A percentile compares a stretch with the other conserved stretches of the same genome.
Conservation (phyloP, 805 yeast species). For the Candida sphagnicola region DNA sequence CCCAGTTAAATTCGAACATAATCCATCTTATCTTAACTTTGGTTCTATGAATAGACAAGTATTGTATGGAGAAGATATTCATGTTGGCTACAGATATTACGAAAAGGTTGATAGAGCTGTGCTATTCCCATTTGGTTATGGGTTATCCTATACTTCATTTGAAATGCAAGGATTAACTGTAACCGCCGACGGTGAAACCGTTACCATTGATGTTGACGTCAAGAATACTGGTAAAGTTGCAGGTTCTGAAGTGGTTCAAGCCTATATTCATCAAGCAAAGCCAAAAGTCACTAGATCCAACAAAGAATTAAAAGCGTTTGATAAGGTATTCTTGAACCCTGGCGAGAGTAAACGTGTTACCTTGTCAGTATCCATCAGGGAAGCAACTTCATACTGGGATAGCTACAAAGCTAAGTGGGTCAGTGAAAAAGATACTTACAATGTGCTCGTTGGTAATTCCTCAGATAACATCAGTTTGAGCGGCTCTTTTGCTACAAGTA, state of each 20-base stretch:
- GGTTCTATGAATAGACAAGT: conserved; percentile 26
- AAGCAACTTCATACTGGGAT: conserved; percentile 53
- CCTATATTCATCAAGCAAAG: conserved; percentile 40
- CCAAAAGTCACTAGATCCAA: conserved; percentile 47
- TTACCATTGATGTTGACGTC: conserved; percentile 37
- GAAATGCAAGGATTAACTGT: conserved; percentile 35
- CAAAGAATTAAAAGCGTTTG: conserved; percentile 60
- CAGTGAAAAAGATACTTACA: conserved; percentile 47
- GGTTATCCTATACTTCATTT: conserved; percentile 57
- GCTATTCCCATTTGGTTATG: conserved; percentile 60
- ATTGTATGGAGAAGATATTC: conserved; percentile 57
- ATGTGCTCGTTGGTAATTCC: conserved; percentile 42
- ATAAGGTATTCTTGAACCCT: conserved; percentile 42
- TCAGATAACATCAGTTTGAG: conserved; percentile 23
- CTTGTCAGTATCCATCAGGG: conserved; percentile 39
- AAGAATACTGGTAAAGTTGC: conserved; percentile 45
- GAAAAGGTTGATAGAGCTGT: conserved; percentile 48
- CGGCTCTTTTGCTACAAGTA: conserved; percentile 12
- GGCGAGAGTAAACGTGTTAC: conserved; percentile 38
- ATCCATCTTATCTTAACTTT: conserved; percentile 26
- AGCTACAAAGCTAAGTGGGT: conserved; percentile 47
- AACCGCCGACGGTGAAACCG: conserved; percentile 19
- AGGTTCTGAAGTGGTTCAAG: conserved; percentile 58
- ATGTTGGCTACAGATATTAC: conserved; percentile 60
- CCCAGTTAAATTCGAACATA: conserved; percentile 21